These are phyloP conservation scores for Fistulifera pelliculosa DNA, from an alignment of 108 stramenopile genomes.

Conservation along the genomic window DNA sequence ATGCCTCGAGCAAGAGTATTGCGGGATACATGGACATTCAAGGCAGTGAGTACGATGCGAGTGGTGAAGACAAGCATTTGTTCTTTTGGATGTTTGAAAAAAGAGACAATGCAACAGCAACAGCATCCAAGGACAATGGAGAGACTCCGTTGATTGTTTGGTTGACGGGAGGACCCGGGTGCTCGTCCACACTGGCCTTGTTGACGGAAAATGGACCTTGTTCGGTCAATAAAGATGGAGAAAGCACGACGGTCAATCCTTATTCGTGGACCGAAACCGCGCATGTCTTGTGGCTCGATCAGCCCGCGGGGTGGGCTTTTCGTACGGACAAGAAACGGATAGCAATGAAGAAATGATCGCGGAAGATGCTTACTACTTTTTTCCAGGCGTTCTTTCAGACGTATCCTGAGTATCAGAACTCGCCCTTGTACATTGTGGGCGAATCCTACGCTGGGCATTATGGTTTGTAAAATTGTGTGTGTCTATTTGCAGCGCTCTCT, in stretches of 20 bases:
- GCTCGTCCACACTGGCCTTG: slow-evolving; percentile 83
- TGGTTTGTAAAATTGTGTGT: slow-evolving; percentile 82
- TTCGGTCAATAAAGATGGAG: slow-evolving; percentile 79
- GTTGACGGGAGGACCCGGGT: slow-evolving; percentile 93
- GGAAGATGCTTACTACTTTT: slow-evolving; percentile 94
- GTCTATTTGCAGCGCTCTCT: too few relatives aligned
- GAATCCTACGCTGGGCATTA: slow-evolving; percentile 96
- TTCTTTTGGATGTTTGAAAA: slow-evolving; percentile 97
- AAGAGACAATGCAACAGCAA: slow-evolving; percentile 29
- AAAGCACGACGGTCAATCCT: slow-evolving; percentile 78
- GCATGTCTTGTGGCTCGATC: slow-evolving; percentile 95
- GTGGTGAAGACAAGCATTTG: slow-evolving; percentile 72
- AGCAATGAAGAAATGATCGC: slow-evolving; percentile 83
- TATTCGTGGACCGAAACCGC: slow-evolving; percentile 91
- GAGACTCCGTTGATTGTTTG: slow-evolving; percentile 83
- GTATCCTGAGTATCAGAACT: slow-evolving; percentile 71
- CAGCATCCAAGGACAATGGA: slow-evolving; percentile 11
- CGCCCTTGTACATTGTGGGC: slow-evolving; percentile 74
- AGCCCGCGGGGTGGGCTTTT: slow-evolving; percentile 97
- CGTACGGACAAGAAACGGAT: slow-evolving; percentile 80
- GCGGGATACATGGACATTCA: slow-evolving; percentile 52
- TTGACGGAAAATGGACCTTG: slow-evolving; percentile 97
- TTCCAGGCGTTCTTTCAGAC: slow-evolving; percentile 82
- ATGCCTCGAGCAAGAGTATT: slow-evolving; percentile 26
- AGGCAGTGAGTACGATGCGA: slow-evolving; percentile 27